Base-by-base conservation (phyloP, 2,329 filamentous ascomycete genomes). In the Scedosporium dehoogii region DNA sequence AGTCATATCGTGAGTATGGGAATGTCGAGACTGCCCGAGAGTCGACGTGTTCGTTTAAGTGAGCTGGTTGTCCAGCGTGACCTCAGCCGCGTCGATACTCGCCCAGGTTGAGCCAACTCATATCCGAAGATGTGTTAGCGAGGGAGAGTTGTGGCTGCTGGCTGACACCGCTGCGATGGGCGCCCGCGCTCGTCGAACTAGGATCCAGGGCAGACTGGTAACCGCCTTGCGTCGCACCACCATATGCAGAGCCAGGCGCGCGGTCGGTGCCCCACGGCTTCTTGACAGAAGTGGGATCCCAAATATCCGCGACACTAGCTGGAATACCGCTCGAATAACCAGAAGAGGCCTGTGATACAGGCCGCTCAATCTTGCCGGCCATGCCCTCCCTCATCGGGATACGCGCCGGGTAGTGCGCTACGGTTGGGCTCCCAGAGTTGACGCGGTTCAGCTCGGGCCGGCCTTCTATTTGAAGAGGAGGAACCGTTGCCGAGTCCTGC, bases 51-150 rank as follows among this genome's bases (percentile, higher is more conserved):
- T 51, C 23, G 53, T 27, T 27, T 23, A 61, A 61, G 23, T 14
- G 42, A 55, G 38, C 9, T 7, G 18, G 18, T 21, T 29, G 18
- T 23, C 51, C 12, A n/a, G 7, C n/a, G 44, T 14, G 14, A 18
- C 3, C 18, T 65, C 61, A 65, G 18, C 42, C 56, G 14, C 64
- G 63, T n/a, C 58, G 61, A 44, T 65, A 64, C 33, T 82, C 81
- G 57, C 85, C 86, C 18, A 92, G 78, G 69, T 92, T 91, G 66
- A 92, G 75, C 89, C 89, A 92, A 74, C 87, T 90, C 87, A 92
- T 90, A 72, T 92, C 89, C 59, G 80, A 81, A 12, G 81, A 79
- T 6, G 76, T 77, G 27, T 78, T 72, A 58, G 81, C 77, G 73
- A 75, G 79, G 23, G 75, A 73, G 33, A 83, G 75, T 67, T 81